These are phyloP conservation scores for Penicillium occitanis DNA, from an alignment of 2,329 filamentous ascomycete genomes.

Conservation along the genomic window DNA sequence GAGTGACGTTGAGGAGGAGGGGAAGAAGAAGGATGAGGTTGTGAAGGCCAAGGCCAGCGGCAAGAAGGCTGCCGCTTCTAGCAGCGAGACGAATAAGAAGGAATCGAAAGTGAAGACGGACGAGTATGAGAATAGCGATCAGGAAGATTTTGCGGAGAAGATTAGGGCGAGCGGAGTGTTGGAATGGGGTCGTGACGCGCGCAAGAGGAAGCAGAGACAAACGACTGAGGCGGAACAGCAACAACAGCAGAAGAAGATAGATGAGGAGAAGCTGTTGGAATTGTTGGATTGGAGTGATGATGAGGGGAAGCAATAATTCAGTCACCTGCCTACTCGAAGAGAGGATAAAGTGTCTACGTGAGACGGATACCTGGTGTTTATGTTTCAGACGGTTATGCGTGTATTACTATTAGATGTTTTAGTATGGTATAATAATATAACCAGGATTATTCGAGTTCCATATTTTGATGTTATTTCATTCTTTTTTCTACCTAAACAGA, in stretches of 20 bases:
- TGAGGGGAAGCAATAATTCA: slow-evolving; percentile 14
- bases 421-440: neutral
- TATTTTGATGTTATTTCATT: neutral
- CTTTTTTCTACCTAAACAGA: neutral
- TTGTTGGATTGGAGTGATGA: slow-evolving; percentile 55
- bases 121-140: slow-evolving; percentile 38
- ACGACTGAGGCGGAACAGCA: slow-evolving; percentile 39
- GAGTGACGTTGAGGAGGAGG: neutral
- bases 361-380: neutral
- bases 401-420: slow-evolving; percentile 6
- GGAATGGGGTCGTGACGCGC: slow-evolving; percentile 67
- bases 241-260: slow-evolving; percentile 62
- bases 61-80: neutral
- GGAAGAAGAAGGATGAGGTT: neutral
- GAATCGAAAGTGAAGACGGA: slow-evolving; percentile 4
- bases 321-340: neutral
- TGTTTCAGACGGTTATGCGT: neutral
- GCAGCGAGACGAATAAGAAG: neutral
- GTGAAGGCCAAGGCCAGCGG: neutral
- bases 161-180: slow-evolving; percentile 44
- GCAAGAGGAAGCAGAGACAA: slow-evolving; percentile 59
- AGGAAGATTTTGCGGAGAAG: slow-evolving; percentile 39
- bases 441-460: neutral
- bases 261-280: slow-evolving; percentile 71
- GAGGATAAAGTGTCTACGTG: neutral